Evolutionary conservation across 2,329 filamentous ascomycete species (phyloP), one percentile per base, ranked within the genome.

Genomic region (Ophiostoma quercus): DNA sequence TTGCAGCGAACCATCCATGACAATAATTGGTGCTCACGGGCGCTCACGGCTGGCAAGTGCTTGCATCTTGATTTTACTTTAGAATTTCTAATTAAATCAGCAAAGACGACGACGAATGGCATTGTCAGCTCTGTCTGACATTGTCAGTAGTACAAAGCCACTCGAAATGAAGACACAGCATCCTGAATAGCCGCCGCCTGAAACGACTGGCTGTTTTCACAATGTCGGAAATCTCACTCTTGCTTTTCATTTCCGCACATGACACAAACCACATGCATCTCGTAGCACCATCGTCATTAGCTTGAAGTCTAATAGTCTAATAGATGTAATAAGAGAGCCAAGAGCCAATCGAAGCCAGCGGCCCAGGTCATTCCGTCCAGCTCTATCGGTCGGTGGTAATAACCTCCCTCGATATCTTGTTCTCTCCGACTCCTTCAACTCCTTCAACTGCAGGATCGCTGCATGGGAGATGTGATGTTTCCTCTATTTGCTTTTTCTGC

Each of bases 211-310:
- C 51, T 57, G 22, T 25, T 12, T 29, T 25, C 51, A 47, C 43
- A 2, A 19, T 6, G 43, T n/a, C 7, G 19, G 43, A 47, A 19
- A 47, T 47, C 51, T 25, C 51, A 25, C 22, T 5, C 32, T 22
- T 47, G 22, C 11, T 39, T n/a, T 57, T 51, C 65, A 67, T 67
- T 67, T 67, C 65, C 22, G 65, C 41, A 67, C 41, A 67, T 67
- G 62, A 66, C 62, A 39, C 62, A 66, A 66, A 32, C 62, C 62
- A 41, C 34, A 39, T 66, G 62, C 57, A 62, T 62, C 25, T 57
- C 22, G n/a, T 62, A 16, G 25, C 25, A 32, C 14, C 57, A 32
- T 32, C 57, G 57, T 34, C 57, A 25, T 57, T 25, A 57, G 43
- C 43, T 47, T n/a, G 8, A 34, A 34, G 34, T 47, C 19, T 19